Base-by-base conservation (phyloP, 768 basidiomycete species). In the Naganishia friedmannii region DNA sequence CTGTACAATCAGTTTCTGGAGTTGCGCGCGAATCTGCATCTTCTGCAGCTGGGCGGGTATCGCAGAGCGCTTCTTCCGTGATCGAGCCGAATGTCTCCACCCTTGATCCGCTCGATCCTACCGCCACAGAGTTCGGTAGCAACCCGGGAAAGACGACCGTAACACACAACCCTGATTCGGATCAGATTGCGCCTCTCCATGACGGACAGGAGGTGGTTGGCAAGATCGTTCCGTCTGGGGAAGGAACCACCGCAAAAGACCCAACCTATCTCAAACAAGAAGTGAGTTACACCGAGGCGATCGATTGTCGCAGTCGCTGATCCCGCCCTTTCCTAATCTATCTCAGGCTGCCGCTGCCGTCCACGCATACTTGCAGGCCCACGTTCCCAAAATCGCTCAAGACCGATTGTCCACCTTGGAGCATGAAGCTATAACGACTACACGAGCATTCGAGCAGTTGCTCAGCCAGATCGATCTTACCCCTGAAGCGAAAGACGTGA, bases 131-230 rank as follows among this genome's bases (percentile, higher is more conserved):
- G 28, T 9, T 63, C 19, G 60, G 60, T 5, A 26, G 23, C 23
- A 63, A 63, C 26, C 60, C 60, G 42, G 60, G 60, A 26, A 63
- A 63, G 39, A 63, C 60, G n/a, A 63, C 60, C 8, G 60, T 63
- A 7, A 42, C 60, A n/a, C 60, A 63, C 42, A 63, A 63, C 60
- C 60, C 60, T 28, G 60, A 63, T 26, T 23, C 60, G 13, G 60
- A 45, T 9, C 39, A 63, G 42, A 34, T 63, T 29, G 60, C 60
- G 9, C 37, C 60, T 21, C 26, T 46, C 5, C 39, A 26, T 45
- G 60, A n/a, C n/a, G 39, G 39, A 42, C 34, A 63, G 15, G 60
- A 34, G 8, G 57, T 58, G 8, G 34, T 37, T 42, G 23, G 17
- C 42, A 42, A 45, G 23, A 51, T 51, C n/a, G 23, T 51, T 39